Percentiles rank a stretch among this genome's conserved stretches.
These are phyloP conservation scores for Colletotrichum sansevieriae DNA, from an alignment of 2,329 filamentous ascomycete species.

Conservation along the genomic window DNA sequence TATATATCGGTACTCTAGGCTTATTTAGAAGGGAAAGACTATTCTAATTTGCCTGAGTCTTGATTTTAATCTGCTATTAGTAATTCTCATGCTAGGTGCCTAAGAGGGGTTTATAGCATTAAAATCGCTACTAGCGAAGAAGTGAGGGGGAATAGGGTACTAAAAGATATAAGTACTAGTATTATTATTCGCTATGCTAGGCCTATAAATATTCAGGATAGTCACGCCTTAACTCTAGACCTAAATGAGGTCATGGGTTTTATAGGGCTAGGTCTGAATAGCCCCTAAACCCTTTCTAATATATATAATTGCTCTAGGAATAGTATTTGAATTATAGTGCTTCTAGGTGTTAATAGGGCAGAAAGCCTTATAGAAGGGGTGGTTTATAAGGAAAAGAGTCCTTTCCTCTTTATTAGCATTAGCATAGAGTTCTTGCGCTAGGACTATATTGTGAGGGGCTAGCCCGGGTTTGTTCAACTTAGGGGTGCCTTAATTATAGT, in stretches of 20 bases:
- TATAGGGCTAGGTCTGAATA: not conserved
- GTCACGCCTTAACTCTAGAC: not conserved
- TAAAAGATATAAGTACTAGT: not conserved
- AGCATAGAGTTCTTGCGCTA: not conserved
- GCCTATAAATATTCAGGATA: not conserved
- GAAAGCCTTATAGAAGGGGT: not conserved
- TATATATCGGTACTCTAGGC: not conserved
- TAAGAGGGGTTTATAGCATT: not conserved
- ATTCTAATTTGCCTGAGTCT: not conserved
- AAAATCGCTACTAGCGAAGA: not conserved
- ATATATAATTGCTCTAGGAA: slow-evolving; percentile 49
- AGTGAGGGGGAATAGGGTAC: not conserved
- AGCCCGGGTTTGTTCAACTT: too few relatives aligned
- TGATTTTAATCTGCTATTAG: not conserved
- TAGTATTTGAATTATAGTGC: not conserved
- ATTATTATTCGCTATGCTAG: not conserved
- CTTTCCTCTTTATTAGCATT: not conserved
- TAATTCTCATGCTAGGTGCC: not conserved
- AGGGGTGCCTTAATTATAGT: too few relatives aligned
- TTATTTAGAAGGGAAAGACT: not conserved
- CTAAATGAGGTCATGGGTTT: not conserved
- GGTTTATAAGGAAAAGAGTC: not conserved
- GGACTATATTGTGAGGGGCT: too few relatives aligned
- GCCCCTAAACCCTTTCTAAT: not conserved
- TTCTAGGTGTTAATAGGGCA: not conserved